Evolutionary conservation across 768 basidiomycete species (phyloP), one percentile per base, ranked within the genome.

Genomic region (Boletus sp.): DNA sequence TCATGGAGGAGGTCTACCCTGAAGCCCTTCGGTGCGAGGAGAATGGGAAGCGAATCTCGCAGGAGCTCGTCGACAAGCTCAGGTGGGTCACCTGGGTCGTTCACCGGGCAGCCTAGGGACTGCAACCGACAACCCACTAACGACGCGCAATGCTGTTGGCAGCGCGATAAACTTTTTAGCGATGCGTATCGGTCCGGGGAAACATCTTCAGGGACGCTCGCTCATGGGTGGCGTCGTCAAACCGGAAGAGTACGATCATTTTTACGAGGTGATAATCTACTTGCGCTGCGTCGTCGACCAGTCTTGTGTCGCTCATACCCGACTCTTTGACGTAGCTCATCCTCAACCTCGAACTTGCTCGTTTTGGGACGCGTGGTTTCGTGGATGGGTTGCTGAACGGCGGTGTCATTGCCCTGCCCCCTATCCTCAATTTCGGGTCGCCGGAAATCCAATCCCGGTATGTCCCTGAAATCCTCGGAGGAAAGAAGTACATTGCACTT

Each of bases 161-260:
- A 93, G 91, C 23, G 85, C 86, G 60, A 72, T 78, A 48, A 77
- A 83, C 59, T 59, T 87, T 46, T 79, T 84, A 55, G 80, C 83
- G 14, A 87, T 88, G 86, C 76, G 85, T 14, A 70, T 85, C 51
- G 87, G 87, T 19, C 87, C 87, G 0, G 93, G 93, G 27, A 90
- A 90, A 69, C 93, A 97, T 63, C 77, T 98, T 23, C 80, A 89
- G 68, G 95, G 95, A 7, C 77, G 83, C 21, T 81, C 77, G 32
- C 75, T 98, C 25, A 86, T 93, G 79, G 83, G 81, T 49, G 95
- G 93, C 4, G 65, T 87, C 25, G 85, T 95, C 39, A 83, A 82
- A 58, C 87, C 92, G 7, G 92, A 95, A 66, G 83, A 88, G 54
- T 98, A 89, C 63, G 91, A 97, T 70, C 94, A 95, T 65, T 98